Evolutionary conservation across 2,329 filamentous ascomycete species (phyloP).

Genomic region (Aspergillus alliaceus): DNA sequence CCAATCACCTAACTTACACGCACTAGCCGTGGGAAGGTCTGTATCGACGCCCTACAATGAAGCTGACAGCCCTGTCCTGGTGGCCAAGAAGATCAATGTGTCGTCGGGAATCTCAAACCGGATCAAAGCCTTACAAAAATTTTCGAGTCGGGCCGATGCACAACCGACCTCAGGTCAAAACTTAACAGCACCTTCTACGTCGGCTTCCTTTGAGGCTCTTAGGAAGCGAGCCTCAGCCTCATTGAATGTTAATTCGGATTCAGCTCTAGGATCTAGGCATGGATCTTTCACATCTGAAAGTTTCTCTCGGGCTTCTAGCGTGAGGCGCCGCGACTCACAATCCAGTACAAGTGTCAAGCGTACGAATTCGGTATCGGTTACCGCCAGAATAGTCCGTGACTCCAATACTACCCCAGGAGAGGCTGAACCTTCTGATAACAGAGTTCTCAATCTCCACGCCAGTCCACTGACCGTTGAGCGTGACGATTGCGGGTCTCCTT

Average conservation of each 20-base stretch:
- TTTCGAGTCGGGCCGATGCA: slow-evolving; percentile 54
- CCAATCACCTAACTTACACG: slow-evolving; percentile 28
- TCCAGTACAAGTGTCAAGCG: slow-evolving; percentile 23
- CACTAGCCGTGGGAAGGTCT: slow-evolving; percentile 37
- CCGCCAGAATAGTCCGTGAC: slow-evolving; percentile 75
- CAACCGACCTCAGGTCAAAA: slow-evolving; percentile 27
- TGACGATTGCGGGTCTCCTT: slow-evolving; percentile 48
- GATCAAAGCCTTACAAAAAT: slow-evolving; percentile 88
- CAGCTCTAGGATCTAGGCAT: slow-evolving; percentile 24
- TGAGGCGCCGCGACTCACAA: slow-evolving; percentile 31
- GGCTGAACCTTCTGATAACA: slow-evolving; percentile 29
- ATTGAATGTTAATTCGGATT: slow-evolving; percentile 25
- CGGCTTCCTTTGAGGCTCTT: slow-evolving; percentile 57
- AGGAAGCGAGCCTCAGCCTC: slow-evolving; percentile 44
- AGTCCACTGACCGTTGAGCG: slow-evolving; percentile 65
- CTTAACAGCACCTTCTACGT: slow-evolving; percentile 56
- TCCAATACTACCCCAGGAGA: slow-evolving; percentile 45
- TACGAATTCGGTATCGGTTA: slow-evolving; percentile 81
- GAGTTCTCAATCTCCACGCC: slow-evolving; percentile 50
- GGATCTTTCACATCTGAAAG: slow-evolving; percentile 28
- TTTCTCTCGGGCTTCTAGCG: slow-evolving; percentile 32
- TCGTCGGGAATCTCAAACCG: slow-evolving; percentile 90
- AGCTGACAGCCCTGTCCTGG: slow-evolving; percentile 45
- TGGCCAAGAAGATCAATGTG: slow-evolving; percentile 74
- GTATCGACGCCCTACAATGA: slow-evolving; percentile 39